Base-by-base conservation (phyloP, 2,329 filamentous ascomycete genomes). In the Hypomyces perniciosus region DNA sequence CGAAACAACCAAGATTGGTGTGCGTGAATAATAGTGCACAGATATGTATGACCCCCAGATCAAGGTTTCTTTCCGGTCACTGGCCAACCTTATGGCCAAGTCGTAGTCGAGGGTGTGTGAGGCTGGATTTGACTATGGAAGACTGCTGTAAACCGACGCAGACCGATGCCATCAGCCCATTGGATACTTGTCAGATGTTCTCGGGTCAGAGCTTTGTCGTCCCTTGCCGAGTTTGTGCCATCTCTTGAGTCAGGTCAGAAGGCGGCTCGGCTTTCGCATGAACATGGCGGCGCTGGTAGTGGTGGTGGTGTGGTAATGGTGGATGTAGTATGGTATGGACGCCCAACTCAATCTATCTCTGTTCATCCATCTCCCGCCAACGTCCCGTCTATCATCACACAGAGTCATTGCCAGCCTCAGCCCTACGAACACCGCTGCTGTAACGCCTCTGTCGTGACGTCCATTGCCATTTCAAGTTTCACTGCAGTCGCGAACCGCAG, bases 371-470 rank as follows among this genome's bases (percentile, higher is more conserved):
- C 41, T 44, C 39, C 27, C 28, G 41, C 13, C 6, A 30, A 8
- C 28, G n/a, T 9, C 37, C 12, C 4, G 20, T 28, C 28, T 20
- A 28, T 37, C 27, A 8, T 40, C 31, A 26, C 12, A 27, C 26
- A 30, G 28, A 13, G 28, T 41, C 29, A 29, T 28, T 38, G 13
- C 9, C 8, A 44, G 13, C 27, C 35, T 52, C 50, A 52, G 50
- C 50, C 50, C 50, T 52, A 52, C 41, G 26, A 10, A 35, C 30
- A 28, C 44, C 28, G 38, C 45, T 52, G 30, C 34, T 37, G 50
- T 37, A 43, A 44, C 40, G 33, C 29, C 29, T 38, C n/a, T 38
- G 35, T 20, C n/a, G n/a, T n/a, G n/a, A n/a, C n/a, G n/a, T n/a
- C n/a, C 26, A 26, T n/a, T 38, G 28, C 33, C 26, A 26, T 50